Base-by-base conservation (phyloP, 176 grass and related monocot species). In the Cocos nucifera region DNA sequence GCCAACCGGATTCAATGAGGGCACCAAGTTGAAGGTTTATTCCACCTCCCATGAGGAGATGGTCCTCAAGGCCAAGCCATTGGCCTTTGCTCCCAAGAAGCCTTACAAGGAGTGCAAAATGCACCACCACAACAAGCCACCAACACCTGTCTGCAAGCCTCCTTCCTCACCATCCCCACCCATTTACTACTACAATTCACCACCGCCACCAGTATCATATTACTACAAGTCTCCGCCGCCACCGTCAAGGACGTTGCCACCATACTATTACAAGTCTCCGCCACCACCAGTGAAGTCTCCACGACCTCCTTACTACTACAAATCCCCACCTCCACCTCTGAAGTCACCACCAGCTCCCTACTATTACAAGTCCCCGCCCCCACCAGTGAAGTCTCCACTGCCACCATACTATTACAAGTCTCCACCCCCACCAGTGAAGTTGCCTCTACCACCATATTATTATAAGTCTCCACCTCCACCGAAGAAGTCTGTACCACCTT, bases 1-100 rank as follows among this genome's bases (percentile, higher is more conserved):
- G 19, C 82, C 87, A 2, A 77, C 85, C 25, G 64, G 81, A 15
- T 60, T 78, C 65, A 76, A 80, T 58, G 56, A 73, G 57, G 78
- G 35, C 35, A 12, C 65, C 6, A 69, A 77, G 50, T 79, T 90
- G 29, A 74, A 66, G 16, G 50, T 79, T 49, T 68, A 77, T 27
- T 77, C 72, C 0, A 58, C 76, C 64, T 82, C 72, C 55, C 69
- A 26, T 3, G 9, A 83, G 27, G 79, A 70, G 72, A 61, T 90
- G 76, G 83, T 90, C 44, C 67, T 90, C 52, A 63, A 86, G 75
- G 82, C 87, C 24, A 77, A 86, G 66, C 64, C 67, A 39, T 19
- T 83, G 62, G 82, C 83, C 49, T 86, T 80, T 68, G 83, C 83
- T 64, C 85, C 87, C n/a, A 71, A 77, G 66, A 79, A 79, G 29